These are phyloP conservation scores for Saccharomyces hybrid DNA, from an alignment of 1,139 yeast species.

Conservation along the genomic window DNA sequence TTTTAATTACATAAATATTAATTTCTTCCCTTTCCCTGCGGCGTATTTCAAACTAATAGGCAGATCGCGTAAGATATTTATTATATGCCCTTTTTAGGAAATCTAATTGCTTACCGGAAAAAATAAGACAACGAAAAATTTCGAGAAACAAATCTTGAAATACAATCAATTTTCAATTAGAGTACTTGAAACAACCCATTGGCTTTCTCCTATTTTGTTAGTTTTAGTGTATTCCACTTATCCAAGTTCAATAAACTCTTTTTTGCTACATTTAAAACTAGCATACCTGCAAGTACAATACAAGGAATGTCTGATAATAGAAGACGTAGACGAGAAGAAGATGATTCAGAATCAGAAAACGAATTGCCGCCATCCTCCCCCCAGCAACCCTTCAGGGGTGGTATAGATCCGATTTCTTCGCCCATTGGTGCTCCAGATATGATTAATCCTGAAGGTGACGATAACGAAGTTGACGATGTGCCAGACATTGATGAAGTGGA, in stretches of 20 bases:
- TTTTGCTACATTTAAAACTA: too few relatives aligned
- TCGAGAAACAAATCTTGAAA: neutral
- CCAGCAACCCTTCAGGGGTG: slow-evolving; percentile 18
- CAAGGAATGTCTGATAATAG: slow-evolving; percentile 23
- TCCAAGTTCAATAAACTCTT: too few relatives aligned
- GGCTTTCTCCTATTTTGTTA: too few relatives aligned
- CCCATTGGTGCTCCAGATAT: slow-evolving; percentile 44
- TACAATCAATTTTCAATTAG: neutral
- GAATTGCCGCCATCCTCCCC: slow-evolving; percentile 31
- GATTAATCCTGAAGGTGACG: slow-evolving; percentile 55
- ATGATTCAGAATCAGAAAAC: slow-evolving; percentile 17
- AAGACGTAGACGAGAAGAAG: slow-evolving; percentile 31
- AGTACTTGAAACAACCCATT: too few relatives aligned
- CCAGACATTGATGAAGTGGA: slow-evolving; percentile 67
- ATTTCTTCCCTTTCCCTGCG: neutral
- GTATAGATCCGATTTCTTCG: slow-evolving; percentile 38
- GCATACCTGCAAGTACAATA: slow-evolving; percentile 1
- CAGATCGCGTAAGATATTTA: neutral
- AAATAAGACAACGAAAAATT: neutral
- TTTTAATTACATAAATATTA: neutral
- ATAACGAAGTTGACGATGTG: slow-evolving; percentile 42
- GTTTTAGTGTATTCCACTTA: too few relatives aligned
- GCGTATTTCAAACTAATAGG: neutral
- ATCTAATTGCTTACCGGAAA: neutral
- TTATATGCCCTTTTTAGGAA: neutral